These are phyloP conservation scores for Botrytis cinerea DNA, from an alignment of 2,329 filamentous ascomycete species.

Conservation along the genomic window DNA sequence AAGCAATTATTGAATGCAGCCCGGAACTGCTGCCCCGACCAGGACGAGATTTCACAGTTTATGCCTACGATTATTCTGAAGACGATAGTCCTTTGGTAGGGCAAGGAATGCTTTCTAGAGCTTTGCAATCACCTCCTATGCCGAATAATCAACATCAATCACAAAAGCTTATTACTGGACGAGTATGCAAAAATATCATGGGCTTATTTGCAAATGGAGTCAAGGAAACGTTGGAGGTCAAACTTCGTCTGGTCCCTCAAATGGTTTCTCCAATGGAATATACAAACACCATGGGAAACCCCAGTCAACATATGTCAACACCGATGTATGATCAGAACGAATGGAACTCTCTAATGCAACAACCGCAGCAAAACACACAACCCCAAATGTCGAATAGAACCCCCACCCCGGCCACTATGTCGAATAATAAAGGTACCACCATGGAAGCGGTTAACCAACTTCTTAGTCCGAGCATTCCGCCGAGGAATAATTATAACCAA, in stretches of 20 bases:
- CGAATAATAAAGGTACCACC: conserved; percentile 34
- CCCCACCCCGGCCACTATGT: conserved; percentile 25
- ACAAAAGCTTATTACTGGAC: conserved; percentile 77
- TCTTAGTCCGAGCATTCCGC: conserved; percentile 38
- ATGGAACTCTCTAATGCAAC: conserved; percentile 77
- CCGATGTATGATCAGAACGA: conserved; percentile 69
- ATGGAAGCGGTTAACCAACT: conserved; percentile 47
- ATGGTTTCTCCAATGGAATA: conserved; percentile 60
- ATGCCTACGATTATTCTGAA: conserved; percentile 95
- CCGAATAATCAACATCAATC: conserved; percentile 61
- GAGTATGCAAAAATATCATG: conserved; percentile 82
- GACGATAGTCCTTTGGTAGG: conserved; percentile 90
- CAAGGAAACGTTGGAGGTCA: conserved; percentile 90
- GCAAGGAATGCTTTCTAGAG: conserved; percentile 91
- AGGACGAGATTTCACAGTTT: conserved; percentile 85
- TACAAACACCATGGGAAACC: conserved; percentile 60
- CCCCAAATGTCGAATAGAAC: conserved; percentile 42
- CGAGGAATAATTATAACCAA: conserved; percentile 29
- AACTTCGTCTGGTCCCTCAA: conserved; percentile 75
- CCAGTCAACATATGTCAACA: conserved; percentile 58
- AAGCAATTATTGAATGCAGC: conserved; percentile 75
- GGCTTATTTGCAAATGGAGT: conserved; percentile 81
- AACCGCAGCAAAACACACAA: conserved; percentile 55
- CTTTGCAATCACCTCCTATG: conserved; percentile 60
- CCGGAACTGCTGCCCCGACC: conserved; percentile 79